These are phyloP conservation scores for Mucuna pruriens DNA, from an alignment of 306 rosid genomes.

Conservation along the genomic window DNA sequence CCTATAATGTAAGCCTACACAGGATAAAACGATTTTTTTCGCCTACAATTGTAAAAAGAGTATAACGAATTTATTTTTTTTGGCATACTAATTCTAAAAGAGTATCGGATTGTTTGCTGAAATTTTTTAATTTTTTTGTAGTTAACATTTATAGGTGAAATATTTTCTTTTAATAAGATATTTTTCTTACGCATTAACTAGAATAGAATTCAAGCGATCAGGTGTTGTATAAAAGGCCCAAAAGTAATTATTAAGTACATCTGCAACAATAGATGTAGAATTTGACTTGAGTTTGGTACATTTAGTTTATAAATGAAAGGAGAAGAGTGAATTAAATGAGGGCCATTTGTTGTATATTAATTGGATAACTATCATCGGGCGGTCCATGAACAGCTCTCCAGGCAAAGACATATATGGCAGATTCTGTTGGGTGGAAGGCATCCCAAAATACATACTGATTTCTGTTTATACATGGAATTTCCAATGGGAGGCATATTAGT, in stretches of 20 bases:
- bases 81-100: too few relatives aligned
- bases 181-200: too few relatives aligned
- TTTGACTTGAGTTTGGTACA: neutral
- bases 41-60: too few relatives aligned
- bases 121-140: too few relatives aligned
- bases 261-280: neutral
- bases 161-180: too few relatives aligned
- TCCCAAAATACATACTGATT: constrained; percentile 73
- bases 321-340: constrained; percentile 34
- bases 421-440: constrained; percentile 81
- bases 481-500: constrained; percentile 68
- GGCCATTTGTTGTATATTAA: constrained; percentile 76
- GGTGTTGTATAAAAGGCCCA: too few relatives aligned
- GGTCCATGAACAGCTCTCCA: constrained; percentile 72
- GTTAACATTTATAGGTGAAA: too few relatives aligned
- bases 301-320: neutral
- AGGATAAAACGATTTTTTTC: too few relatives aligned
- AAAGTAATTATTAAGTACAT: neutral
- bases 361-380: constrained; percentile 57
- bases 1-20: too few relatives aligned
- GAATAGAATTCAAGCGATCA: too few relatives aligned
- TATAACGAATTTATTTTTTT: too few relatives aligned
- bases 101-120: too few relatives aligned
- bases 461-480: constrained; percentile 61
- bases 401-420: constrained; percentile 63